These are phyloP conservation scores for Teratosphaeria gauchensis DNA, from an alignment of 2,329 filamentous ascomycete genomes.

Conservation along the genomic window DNA sequence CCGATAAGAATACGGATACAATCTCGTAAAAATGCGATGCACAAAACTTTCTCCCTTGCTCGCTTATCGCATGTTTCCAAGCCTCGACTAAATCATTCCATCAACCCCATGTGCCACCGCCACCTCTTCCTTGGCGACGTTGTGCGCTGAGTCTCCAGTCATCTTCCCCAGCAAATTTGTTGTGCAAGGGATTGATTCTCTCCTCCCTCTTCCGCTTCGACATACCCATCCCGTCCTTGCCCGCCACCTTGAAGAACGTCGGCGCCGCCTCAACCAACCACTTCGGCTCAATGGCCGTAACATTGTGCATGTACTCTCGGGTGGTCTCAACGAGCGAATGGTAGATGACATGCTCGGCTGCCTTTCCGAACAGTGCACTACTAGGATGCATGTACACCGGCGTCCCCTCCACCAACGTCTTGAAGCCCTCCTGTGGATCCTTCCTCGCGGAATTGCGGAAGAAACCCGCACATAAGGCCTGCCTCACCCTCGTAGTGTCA, in stretches of 20 bases:
- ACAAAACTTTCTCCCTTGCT: too few relatives aligned
- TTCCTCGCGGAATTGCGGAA: constrained; percentile 94
- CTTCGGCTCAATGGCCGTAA: constrained; percentile 87
- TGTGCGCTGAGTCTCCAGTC: constrained; percentile 92
- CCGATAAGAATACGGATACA: too few relatives aligned
- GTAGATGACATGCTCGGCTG: constrained; percentile 93
- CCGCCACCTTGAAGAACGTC: constrained; percentile 96
- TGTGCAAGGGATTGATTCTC: constrained; percentile 89
- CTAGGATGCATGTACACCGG: constrained; percentile 91
- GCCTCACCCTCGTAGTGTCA: constrained; percentile 76
- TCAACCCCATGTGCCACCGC: constrained; percentile 88
- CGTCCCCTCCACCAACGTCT: constrained; percentile 90
- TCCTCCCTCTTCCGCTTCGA: constrained; percentile 91
- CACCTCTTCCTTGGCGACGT: constrained; percentile 71
- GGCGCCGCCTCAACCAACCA: constrained; percentile 93
- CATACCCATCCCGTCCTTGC: constrained; percentile 58
- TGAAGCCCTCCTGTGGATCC: constrained; percentile 93
- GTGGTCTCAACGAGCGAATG: constrained; percentile 84
- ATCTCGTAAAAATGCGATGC: too few relatives aligned
- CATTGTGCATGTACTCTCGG: constrained; percentile 97
- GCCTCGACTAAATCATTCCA: not conserved
- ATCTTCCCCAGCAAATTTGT: constrained; percentile 83
- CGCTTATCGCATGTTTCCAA: not conserved
- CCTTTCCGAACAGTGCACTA: constrained; percentile 88
- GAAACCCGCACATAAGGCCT: constrained; percentile 85